Evolutionary conservation across 2,329 filamentous ascomycete genomes (phyloP).

Genomic region (Atkinsonella hypoxylon): DNA sequence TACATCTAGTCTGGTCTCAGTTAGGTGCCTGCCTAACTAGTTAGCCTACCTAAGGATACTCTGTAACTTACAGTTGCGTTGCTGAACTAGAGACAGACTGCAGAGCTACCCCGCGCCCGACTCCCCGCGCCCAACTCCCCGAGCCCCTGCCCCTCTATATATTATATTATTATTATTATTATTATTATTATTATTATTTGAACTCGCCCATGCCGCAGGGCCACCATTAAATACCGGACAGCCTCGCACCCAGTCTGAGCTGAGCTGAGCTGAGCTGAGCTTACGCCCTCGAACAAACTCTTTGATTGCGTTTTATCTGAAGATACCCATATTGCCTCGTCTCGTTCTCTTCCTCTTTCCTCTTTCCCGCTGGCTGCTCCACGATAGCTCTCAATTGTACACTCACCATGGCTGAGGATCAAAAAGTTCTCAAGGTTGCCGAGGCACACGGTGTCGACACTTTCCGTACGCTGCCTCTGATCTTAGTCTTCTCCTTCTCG

Average conservation of each 20-base stretch:
- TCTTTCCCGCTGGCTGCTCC: neutral
- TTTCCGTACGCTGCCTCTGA: conserved; percentile 39
- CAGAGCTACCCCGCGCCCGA: too few species aligned
- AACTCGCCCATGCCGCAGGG: neutral
- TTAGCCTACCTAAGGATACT: too few species aligned
- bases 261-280: neutral
- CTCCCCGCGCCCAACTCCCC: conserved; percentile 6
- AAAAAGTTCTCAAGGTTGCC: conserved; percentile 43
- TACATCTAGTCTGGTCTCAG: too few species aligned
- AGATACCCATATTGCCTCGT: too few species aligned
- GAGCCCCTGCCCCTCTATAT: neutral
- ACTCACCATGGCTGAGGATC: conserved; percentile 31
- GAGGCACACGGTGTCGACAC: conserved; percentile 71
- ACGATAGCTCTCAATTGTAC: neutral
- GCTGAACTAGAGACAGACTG: too few species aligned
- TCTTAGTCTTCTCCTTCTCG: neutral
- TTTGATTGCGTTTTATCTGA: neutral
- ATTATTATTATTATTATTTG: too few species aligned
- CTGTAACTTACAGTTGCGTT: too few species aligned
- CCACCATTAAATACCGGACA: neutral
- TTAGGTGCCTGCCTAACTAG: too few species aligned
- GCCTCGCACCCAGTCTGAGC: neutral
- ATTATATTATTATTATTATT: too few species aligned
- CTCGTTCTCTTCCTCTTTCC: neutral
- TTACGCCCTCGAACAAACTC: neutral